Percentiles rank a stretch among this genome's conserved stretches.
Conservation (phyloP, 2,329 filamentous ascomycete genomes). For the Fusarium goolgardi region DNA sequence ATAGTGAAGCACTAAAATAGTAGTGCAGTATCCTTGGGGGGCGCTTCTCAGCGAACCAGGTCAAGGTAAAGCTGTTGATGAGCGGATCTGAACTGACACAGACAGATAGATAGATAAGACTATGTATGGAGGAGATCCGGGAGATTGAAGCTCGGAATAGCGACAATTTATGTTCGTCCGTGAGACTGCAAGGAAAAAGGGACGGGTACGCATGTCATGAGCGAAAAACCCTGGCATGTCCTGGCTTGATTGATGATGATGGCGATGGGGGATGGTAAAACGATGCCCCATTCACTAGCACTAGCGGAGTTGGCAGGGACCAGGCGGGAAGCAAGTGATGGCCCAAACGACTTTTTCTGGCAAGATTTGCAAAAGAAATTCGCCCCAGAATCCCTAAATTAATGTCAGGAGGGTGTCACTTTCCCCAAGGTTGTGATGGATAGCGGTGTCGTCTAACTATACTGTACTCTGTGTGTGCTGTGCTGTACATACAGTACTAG, state of each 20-base stretch:
- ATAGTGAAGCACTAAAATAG: constrained; percentile 46
- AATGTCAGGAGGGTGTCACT: constrained; percentile 40
- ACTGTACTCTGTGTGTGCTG: constrained; percentile 8
- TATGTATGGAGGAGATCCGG: constrained; percentile 23
- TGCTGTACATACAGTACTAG: constrained; percentile 8
- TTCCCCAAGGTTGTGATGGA: constrained; percentile 35
- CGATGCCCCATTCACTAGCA: constrained; percentile 46
- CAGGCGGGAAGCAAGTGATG: constrained; percentile 45
- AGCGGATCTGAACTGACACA: constrained; percentile 43
- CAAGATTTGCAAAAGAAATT: constrained; percentile 48
- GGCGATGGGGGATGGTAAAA: constrained; percentile 37
- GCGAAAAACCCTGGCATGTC: constrained; percentile 43
- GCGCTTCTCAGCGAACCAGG: constrained; percentile 46
- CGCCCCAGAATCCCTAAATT: constrained; percentile 40
- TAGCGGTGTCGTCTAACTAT: constrained; percentile 3
- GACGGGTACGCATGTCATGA: constrained; percentile 45
- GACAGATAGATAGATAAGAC: constrained; percentile 6
- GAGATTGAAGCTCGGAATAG: constrained; percentile 43
- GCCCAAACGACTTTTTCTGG: constrained; percentile 43
- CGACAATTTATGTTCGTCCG: constrained; percentile 49
- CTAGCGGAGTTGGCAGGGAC: constrained; percentile 47
- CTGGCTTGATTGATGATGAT: constrained; percentile 29
- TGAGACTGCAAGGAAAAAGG: constrained; percentile 46
- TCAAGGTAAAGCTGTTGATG: constrained; percentile 36
- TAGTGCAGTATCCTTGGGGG: constrained; percentile 42